These are phyloP conservation scores for Saccharomyces pastorianus DNA, from an alignment of 1,139 yeast species.

Conservation along the genomic window DNA sequence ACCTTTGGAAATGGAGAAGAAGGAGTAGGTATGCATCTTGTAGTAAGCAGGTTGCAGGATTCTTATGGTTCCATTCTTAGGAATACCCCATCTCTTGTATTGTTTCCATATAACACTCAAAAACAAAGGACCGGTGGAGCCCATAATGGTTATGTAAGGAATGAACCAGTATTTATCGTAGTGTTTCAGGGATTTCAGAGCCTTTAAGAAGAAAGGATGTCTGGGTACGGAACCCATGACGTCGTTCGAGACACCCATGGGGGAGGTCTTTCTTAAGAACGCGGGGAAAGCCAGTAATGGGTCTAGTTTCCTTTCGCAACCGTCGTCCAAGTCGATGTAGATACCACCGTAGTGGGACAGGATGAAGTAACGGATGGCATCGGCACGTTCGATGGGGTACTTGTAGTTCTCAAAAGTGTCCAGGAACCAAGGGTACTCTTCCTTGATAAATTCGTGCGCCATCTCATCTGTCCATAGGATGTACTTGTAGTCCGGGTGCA, in stretches of 20 bases:
- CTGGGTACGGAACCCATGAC: conserved; percentile 84
- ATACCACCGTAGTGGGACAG: conserved; percentile 81
- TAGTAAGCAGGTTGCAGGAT: conserved; percentile 66
- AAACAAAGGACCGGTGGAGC: conserved; percentile 85
- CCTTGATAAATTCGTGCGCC: conserved; percentile 69
- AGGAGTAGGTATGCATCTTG: conserved; percentile 49
- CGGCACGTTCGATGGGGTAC: conserved; percentile 84
- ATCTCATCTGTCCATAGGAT: conserved; percentile 85
- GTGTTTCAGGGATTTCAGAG: conserved; percentile 51
- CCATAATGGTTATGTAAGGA: conserved; percentile 89
- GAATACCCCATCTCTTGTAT: conserved; percentile 68
- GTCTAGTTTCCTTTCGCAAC: conserved; percentile 69
- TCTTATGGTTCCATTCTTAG: conserved; percentile 54
- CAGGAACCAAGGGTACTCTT: conserved; percentile 81
- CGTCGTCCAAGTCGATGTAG: conserved; percentile 85
- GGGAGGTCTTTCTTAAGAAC: conserved; percentile 77
- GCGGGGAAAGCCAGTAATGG: conserved; percentile 77
- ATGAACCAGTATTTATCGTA: conserved; percentile 70
- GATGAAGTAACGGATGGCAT: conserved; percentile 84
- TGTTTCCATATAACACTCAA: conserved; percentile 82
- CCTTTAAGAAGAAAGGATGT: conserved; percentile 78
- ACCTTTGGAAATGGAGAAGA: conserved; percentile 67
- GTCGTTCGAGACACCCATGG: conserved; percentile 89
- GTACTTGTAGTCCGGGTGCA: conserved; percentile 83
- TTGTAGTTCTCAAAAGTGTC: conserved; percentile 68